Evolutionary conservation across 257 asterid genomes (phyloP), one percentile per base, ranked within the genome.

Genomic region (Striga asiatica): DNA sequence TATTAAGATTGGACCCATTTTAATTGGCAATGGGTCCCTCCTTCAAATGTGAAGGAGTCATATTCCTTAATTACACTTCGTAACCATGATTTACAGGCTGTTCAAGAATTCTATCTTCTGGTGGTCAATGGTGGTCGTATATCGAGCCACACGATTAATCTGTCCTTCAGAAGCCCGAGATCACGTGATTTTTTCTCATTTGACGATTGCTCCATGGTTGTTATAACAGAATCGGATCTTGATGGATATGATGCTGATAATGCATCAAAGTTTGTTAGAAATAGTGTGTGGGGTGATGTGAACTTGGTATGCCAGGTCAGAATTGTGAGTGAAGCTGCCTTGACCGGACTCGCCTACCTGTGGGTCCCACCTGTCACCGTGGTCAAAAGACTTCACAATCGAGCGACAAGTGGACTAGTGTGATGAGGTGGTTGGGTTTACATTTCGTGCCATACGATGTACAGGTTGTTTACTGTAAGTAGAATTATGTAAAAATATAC

Each of bases 181-280:
- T 22, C 62, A 42, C 52, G 14, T 32, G 69, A 70, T 67, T 62
- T 74, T 29, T 29, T 72, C 37, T 50, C 80, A 35, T 74, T 82
- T 19, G 92, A 82, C 13, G 82, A 82, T 35, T 70, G 82, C 54
- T 77, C 92, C 45, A 73, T 76, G 29, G 83, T 78, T 4, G 63
- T 78, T 24, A 74, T 81, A 56, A 76, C 77, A 8, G 67, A 78
- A 70, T 56, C 73, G 2, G 91, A 81, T 62, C 69, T 78, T 20
- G 69, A 75, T 39, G 85, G 85, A 46, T 79, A 80, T 47, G 73
- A 59, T 51, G 69, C 66, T 14, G 63, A 23, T 37, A 60, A 50
- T 0, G 62, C 62, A 46, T 58, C 69, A 37, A 58, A n/a, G n/a
- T n/a, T 29, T 22, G 20, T 55, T 24, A 51, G 77, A 46, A 72